phyloP scores from a whole-genome alignment of 495 filamentous ascomycete genomes.

The Cercophora samala region DNA sequence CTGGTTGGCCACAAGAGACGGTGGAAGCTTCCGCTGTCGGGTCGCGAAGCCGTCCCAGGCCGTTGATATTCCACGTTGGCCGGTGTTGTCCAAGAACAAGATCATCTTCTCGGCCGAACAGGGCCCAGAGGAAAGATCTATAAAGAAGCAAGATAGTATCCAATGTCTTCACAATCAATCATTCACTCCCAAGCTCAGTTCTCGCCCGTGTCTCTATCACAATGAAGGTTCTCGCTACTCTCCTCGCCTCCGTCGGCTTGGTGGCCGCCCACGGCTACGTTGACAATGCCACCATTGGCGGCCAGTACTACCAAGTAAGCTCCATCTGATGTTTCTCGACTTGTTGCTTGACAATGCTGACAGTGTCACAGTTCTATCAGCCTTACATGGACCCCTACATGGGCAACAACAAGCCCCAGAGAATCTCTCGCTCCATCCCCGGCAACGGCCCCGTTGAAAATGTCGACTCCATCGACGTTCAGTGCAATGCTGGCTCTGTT shows the following conservation, averaged over 20 bases:
- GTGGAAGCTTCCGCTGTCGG: not conserved
- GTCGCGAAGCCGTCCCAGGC: conserved; percentile 2
- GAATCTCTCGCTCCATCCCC: conserved; percentile 47
- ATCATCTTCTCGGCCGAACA: not conserved
- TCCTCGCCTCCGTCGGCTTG: conserved; percentile 47
- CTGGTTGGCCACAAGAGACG: conserved; percentile 7
- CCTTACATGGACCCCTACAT: conserved; percentile 51
- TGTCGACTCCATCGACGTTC: conserved; percentile 43
- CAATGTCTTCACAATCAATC: not conserved
- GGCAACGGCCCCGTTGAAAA: conserved; percentile 53
- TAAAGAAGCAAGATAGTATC: not conserved
- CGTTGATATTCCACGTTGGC: not conserved
- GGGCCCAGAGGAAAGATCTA: not conserved
- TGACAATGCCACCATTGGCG: conserved; percentile 46
- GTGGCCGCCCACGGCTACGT: conserved; percentile 64
- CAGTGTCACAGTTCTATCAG: conserved; percentile 22
- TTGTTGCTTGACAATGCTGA: not conserved
- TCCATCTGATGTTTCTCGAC: not conserved
- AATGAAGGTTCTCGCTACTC: conserved; percentile 39
- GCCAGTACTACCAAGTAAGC: conserved; percentile 31
- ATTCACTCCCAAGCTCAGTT: not conserved
- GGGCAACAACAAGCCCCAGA: conserved; percentile 33
- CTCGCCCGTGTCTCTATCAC: conserved; percentile 3
- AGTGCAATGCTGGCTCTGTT: conserved; percentile 47
- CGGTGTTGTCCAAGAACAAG: not conserved